Evolutionary conservation across 176 grass and related monocot genomes (phyloP), one percentile per base, ranked within the genome.

Genomic region (Musa itinerans): DNA sequence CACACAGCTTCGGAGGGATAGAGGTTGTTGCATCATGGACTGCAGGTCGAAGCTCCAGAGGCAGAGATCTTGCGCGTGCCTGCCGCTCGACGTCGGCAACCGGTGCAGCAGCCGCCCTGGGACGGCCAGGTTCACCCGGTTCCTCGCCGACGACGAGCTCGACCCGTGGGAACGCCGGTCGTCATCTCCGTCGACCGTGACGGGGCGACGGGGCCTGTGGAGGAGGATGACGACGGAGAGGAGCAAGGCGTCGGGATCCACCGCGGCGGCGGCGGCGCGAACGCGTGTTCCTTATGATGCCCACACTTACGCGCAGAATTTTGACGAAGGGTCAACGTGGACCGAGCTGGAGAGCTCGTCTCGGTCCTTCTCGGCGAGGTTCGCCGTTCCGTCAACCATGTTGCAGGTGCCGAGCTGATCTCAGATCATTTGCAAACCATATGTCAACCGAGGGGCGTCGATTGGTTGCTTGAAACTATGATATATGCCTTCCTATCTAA

Each of bases 191-290:
- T 24, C 5, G 75, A 54, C 63, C n/a, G 12, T 59, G 73, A 9
- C 21, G 53, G 53, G 65, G 9, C 81, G 89, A 43, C 69, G 86
- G 68, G 82, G 71, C 4, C 82, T 89, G 61, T 92, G 86, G 92
- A 81, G 92, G 76, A 82, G 83, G 78, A 89, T 92, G 77, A 13
- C 89, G 69, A 78, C 81, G 78, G 88, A 89, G 81, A 96, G 89
- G 83, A 82, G 61, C 71, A 69, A 83, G 82, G 89, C 85, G 12
- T 83, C 89, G 52, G 82, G 83, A 80, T 74, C 87, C 86, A 54
- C 86, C 13, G 77, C 71, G 29, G 65, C 70, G 59, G 34, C 66
- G 16, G 14, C 5, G 26, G 15, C 8, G 15, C 15, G 26, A 8
- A 19, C 14, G 34, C 6, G 13, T 4, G 16, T n/a, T 6, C 17